Conservation (phyloP, 2,329 filamentous ascomycete species). For the Didymosphaeria variabile region DNA sequence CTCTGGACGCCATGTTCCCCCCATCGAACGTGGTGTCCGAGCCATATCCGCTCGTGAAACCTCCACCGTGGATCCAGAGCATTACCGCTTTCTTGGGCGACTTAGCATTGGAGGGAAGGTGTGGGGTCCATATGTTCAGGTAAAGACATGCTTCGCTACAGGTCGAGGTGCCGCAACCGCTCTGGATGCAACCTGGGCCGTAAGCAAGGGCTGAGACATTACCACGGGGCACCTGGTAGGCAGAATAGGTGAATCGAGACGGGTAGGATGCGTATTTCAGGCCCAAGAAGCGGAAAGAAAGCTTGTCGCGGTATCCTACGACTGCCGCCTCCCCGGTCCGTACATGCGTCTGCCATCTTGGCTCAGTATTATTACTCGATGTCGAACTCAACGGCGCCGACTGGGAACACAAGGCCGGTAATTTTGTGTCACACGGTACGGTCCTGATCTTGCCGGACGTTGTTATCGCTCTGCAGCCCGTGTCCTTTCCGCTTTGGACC, state of each 20-base stretch:
- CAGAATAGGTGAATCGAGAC: slow-evolving; percentile 57
- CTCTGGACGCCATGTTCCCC: slow-evolving; percentile 56
- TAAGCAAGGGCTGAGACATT: slow-evolving; percentile 49
- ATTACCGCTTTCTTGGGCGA: slow-evolving; percentile 54
- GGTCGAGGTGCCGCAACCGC: slow-evolving; percentile 33
- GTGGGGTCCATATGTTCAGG: slow-evolving; percentile 49
- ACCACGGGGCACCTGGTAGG: slow-evolving; percentile 43
- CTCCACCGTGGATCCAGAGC: slow-evolving; percentile 59
- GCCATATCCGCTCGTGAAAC: slow-evolving; percentile 52
- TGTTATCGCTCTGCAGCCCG: slow-evolving; percentile 33
- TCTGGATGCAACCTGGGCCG: slow-evolving; percentile 54
- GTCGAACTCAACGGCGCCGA: slow-evolving; percentile 25
- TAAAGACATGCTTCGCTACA: slow-evolving; percentile 58
- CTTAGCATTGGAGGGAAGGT: slow-evolving; percentile 45
- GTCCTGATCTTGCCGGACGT: slow-evolving; percentile 25
- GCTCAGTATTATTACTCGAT: slow-evolving; percentile 12
- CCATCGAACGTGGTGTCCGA: slow-evolving; percentile 58
- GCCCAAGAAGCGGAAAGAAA: slow-evolving; percentile 62
- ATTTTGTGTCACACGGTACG: slow-evolving; percentile 27
- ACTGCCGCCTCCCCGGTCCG: slow-evolving; percentile 31
- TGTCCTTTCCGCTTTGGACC: slow-evolving; percentile 22
- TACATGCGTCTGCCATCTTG: slow-evolving; percentile 29
- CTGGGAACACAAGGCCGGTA: slow-evolving; percentile 39
- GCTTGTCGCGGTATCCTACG: slow-evolving; percentile 56
- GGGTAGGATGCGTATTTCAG: slow-evolving; percentile 59